Evolutionary conservation across 2,329 filamentous ascomycete genomes (phyloP).

Genomic region (Verticillium nubilum): DNA sequence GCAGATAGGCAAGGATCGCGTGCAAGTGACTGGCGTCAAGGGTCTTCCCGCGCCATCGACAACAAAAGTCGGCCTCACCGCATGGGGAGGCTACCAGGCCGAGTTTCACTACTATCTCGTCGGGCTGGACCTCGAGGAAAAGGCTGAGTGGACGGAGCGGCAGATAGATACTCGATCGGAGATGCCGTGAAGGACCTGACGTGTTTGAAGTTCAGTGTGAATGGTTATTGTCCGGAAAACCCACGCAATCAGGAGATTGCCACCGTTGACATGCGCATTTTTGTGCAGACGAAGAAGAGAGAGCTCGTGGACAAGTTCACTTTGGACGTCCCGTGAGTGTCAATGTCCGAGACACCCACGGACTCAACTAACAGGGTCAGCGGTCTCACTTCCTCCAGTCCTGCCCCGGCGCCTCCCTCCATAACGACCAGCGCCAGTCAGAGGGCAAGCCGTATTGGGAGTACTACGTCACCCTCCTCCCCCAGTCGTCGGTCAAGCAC

Average conservation of each 20-base stretch:
- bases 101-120: conserved; percentile 16
- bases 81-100: conserved; percentile 17
- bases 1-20: conserved; percentile 27
- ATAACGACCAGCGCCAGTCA: conserved; percentile 18
- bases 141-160: conserved; percentile 17
- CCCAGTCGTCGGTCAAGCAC: conserved; percentile 18
- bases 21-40: conserved; percentile 26
- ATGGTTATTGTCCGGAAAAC: conserved; percentile 12
- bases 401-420: conserved; percentile 16
- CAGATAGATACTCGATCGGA: conserved; percentile 24
- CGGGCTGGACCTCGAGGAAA: conserved; percentile 16
- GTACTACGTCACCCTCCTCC: conserved; percentile 17
- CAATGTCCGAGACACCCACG: neutral
- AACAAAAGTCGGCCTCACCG: conserved; percentile 22
- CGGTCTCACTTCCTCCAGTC: conserved; percentile 19
- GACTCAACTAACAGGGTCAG: neutral
- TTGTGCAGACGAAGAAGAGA: conserved; percentile 6
- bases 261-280: conserved; percentile 15
- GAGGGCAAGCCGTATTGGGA: conserved; percentile 18
- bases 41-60: conserved; percentile 24
- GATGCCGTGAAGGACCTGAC: conserved; percentile 15
- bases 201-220: conserved; percentile 12
- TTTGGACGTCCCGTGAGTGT: conserved; percentile 1
- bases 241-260: conserved; percentile 13
- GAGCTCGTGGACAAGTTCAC: conserved; percentile 9